Evolutionary conservation across 2,329 filamentous ascomycete genomes (phyloP), one percentile per base, ranked within the genome.

Genomic region (Orbilia brochopaga): DNA sequence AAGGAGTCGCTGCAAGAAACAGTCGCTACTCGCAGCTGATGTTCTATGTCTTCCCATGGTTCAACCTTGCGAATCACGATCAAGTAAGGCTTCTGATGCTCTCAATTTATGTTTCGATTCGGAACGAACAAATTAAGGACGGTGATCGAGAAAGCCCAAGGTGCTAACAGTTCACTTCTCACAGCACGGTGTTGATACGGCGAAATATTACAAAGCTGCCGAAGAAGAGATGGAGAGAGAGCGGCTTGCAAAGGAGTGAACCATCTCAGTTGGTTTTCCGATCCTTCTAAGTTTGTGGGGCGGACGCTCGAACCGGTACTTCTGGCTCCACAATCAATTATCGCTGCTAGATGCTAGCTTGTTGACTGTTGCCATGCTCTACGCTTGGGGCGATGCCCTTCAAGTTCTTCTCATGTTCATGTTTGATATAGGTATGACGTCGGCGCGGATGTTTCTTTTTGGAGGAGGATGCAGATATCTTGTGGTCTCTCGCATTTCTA

Each of bases 11-110:
- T 58, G 87, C 91, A 69, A 85, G 94, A 77, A 96, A 99, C 83
- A 96, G 92, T 78, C 86, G 94, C 79, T 97, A 96, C 83, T 88
- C 90, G 40, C 89, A 90, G 44, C 83, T 94, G 32, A 94, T 93
- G 80, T 82, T 90, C 75, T 89, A 92, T 78, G 86, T 93, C 61
- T 82, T 99, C 64, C 92, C 93, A 42, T 97, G 92, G 94, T 93
- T 96, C 82, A 99, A 99, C 84, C 90, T 99, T 82, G 93, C 96
- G 78, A 97, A 99, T 82, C 94, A 99, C 82, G 88, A 86, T 79
- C 86, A 87, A 79, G 84, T 85, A 77, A 76, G 80, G 15, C 15
- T 32, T 32, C 27, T 8, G 27, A 32, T 32, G 3, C 3, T 32
- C 27, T 32, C 27, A 4, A 3, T 32, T 32, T 32, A 3, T 32